Conservation (phyloP, 441 rosid genomes). For the Populus hybrid region DNA sequence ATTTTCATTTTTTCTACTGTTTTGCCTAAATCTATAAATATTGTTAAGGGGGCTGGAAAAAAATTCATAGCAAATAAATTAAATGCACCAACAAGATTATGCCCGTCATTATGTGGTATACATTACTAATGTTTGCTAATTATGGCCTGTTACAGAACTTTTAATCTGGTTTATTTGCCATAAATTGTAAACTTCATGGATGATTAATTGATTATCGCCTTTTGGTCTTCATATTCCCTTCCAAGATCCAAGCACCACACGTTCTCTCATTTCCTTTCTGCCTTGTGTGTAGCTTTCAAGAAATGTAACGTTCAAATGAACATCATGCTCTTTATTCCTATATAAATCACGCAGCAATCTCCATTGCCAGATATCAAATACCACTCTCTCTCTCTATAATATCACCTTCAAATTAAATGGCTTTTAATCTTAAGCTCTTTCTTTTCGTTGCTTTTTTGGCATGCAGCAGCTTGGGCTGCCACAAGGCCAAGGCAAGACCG, state of each 20-base stretch:
- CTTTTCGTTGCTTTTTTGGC: slow-evolving; percentile 7
- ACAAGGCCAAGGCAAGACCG: slow-evolving; percentile 16
- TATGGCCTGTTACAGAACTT: not conserved
- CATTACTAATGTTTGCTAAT: no score
- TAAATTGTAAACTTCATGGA: not conserved
- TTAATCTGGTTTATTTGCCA: not conserved
- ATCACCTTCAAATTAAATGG: not conserved
- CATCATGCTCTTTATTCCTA: not conserved
- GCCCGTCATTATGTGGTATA: no score
- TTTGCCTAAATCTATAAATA: no score
- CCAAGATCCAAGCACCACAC: no score
- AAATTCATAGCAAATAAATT: no score
- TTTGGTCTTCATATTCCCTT: not conserved
- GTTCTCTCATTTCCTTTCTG: no score
- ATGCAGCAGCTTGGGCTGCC: slow-evolving; percentile 1
- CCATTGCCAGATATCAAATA: not conserved
- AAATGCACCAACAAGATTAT: no score
- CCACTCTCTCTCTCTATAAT: not conserved
- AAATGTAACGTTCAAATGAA: not conserved
- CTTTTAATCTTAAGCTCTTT: slow-evolving; percentile 5
- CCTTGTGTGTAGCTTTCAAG: not conserved
- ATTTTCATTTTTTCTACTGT: no score
- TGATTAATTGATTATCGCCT: not conserved
- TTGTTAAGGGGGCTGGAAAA: no score
- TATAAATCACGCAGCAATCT: not conserved